Base-by-base conservation (phyloP, 768 basidiomycete species). In the Sporobolomyces phaffii region DNA sequence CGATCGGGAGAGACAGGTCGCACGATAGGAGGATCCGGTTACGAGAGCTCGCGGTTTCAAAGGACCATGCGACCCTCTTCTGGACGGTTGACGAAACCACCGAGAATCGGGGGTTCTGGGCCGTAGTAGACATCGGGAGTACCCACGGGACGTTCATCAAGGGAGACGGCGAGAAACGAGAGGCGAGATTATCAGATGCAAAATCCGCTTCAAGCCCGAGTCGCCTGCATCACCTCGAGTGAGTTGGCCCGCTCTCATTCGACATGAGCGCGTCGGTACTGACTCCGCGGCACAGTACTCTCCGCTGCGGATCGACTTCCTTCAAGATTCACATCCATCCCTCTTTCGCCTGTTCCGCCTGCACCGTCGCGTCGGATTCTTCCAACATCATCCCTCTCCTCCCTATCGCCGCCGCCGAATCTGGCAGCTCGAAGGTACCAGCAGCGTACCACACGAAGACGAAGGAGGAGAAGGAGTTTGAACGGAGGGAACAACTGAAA, bases 31-130 rank as follows among this genome's bases (percentile, higher is more conserved):
- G 85, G 33, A 80, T 91, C 60, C 84, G 90, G 49, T 78, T 91
- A 40, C 89, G 87, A 77, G 89, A 91, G 78, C 87, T 91, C 85
- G 82, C 83, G 67, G 88, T 90, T 15, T 89, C 87, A 3, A 91
- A 90, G 77, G 70, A 87, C 59, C 90, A 91, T 73, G 86, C 88
- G 13, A 87, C 85, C 4, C 79, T 83, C 2, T 91, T 83, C 74
- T 89, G 85, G 86, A 85, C 11, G 2, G 9, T 52, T 24, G 52
- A 63, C 7, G 47, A 48, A 7, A 33, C 41, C 8, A 22, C 41
- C 22, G 64, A 50, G 17, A 57, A 63, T 1, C 31, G 50, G 4
- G 75, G 78, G 18, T 82, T 83, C 63, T 91, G 89, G 89, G 82
- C 83, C 4, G 78, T 88, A 34, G 88, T 90, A 14, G 90, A 91